phyloP scores from a whole-genome alignment of 2,329 filamentous ascomycete species.

The Pyricularia pennisetigena region DNA sequence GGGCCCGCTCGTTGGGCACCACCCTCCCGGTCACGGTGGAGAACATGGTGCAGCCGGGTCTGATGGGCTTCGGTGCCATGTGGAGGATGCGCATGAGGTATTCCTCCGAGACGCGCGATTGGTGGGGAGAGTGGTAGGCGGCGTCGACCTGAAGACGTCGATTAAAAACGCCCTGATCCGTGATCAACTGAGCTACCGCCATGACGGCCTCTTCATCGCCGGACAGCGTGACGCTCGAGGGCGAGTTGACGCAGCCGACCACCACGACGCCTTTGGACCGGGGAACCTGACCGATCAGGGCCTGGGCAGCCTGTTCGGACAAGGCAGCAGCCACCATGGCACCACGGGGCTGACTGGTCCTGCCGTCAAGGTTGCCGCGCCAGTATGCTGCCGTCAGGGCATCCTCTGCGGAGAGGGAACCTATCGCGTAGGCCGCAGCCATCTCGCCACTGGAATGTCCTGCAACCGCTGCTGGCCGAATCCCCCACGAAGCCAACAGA shows the following conservation, averaged over 20 bases:
- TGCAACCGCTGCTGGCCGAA: slow-evolving; percentile 11
- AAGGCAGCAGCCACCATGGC: slow-evolving; percentile 39
- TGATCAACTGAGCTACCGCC: slow-evolving; percentile 7
- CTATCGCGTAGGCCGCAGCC: slow-evolving; percentile 9
- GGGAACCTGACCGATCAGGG: background rate
- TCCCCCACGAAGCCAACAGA: slow-evolving; percentile 5
- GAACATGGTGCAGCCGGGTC: slow-evolving; percentile 11
- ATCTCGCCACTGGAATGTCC: slow-evolving; percentile 12
- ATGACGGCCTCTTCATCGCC: slow-evolving; percentile 17
- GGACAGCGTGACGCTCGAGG: slow-evolving; percentile 18
- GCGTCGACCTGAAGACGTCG: slow-evolving; percentile 20
- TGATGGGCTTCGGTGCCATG: slow-evolving; percentile 11
- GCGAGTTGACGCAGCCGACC: slow-evolving; percentile 13
- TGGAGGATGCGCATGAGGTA: slow-evolving; percentile 13
- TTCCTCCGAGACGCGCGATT: slow-evolving; percentile 14
- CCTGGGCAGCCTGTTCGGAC: slow-evolving; percentile 23
- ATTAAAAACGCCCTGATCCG: slow-evolving; percentile 16
- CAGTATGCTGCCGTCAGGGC: slow-evolving; percentile 19
- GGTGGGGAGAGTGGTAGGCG: slow-evolving; percentile 27
- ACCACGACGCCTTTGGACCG: slow-evolving; percentile 4
- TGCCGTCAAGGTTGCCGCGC: slow-evolving; percentile 25
- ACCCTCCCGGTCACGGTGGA: slow-evolving; percentile 12
- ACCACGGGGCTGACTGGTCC: background rate
- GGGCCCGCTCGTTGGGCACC: slow-evolving; percentile 6
- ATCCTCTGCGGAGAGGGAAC: slow-evolving; percentile 1